Evolutionary conservation across 495 filamentous ascomycete genomes (phyloP).

Genomic region (Daldinia grandis): DNA sequence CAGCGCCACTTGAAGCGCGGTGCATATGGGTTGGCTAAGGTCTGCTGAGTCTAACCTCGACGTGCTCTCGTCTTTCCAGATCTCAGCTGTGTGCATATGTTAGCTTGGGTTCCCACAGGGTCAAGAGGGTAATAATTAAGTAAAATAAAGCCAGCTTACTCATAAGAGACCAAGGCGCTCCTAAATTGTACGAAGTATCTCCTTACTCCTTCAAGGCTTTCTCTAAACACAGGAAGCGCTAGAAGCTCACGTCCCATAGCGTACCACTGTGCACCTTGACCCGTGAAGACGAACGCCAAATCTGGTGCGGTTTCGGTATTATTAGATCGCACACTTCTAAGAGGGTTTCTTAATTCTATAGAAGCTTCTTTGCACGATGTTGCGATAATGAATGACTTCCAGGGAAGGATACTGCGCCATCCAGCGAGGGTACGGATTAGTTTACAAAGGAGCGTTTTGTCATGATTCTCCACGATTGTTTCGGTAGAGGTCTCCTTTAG

Average conservation of each 20-base stretch:
- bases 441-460: too few relatives aligned
- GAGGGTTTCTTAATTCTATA: neutral
- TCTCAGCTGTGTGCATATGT: neutral
- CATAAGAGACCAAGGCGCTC: neutral
- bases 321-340: too few relatives aligned
- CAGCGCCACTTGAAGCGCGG: neutral
- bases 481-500: neutral
- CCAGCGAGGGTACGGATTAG: neutral
- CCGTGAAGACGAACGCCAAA: neutral
- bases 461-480: too few relatives aligned
- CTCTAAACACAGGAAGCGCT: neutral
- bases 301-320: too few relatives aligned
- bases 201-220: neutral
- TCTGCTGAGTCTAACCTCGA: too few relatives aligned
- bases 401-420: neutral
- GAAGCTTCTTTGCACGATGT: neutral
- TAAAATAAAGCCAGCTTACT: too few relatives aligned
- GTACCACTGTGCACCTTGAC: neutral
- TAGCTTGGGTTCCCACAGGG: neutral
- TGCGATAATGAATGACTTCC: neutral
- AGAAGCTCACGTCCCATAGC: too few relatives aligned
- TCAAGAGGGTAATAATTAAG: too few relatives aligned
- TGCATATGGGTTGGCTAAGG: neutral
- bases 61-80: neutral
- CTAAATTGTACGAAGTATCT: neutral